A percentile compares a stretch with the other conserved stretches of the same genome.
Evolutionary conservation across 768 basidiomycete genomes (phyloP).

Genomic region (Pleurotus eryngii): DNA sequence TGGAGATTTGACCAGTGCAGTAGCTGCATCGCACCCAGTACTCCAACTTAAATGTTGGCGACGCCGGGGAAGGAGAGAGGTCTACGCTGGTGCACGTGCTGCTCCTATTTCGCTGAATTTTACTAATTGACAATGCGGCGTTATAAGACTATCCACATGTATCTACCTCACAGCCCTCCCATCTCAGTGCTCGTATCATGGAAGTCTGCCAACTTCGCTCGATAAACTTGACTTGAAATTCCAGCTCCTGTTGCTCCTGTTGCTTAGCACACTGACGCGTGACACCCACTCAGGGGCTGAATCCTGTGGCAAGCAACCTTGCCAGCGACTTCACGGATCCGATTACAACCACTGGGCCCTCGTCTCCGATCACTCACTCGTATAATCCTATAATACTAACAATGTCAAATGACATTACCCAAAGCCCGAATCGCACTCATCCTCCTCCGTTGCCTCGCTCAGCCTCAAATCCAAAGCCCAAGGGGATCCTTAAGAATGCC

Average conservation of each 20-base stretch:
- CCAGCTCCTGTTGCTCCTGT: no score
- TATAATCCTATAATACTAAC: background rate
- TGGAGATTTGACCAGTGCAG: conserved; percentile 67
- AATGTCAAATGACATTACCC: background rate
- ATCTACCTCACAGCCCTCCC: no score
- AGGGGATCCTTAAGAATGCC: conserved; percentile 88
- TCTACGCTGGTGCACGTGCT: no score
- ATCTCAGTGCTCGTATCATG: no score
- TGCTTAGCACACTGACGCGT: no score
- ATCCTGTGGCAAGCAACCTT: background rate
- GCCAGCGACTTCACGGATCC: background rate
- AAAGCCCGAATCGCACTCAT: conserved; percentile 33
- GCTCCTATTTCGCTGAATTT: no score
- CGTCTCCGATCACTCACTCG: background rate
- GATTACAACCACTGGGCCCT: no score
- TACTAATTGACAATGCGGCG: no score
- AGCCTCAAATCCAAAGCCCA: conserved; percentile 69
- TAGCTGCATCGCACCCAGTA: conserved; percentile 36
- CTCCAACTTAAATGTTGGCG: background rate
- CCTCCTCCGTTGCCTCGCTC: conserved; percentile 57
- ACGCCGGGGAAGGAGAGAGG: background rate
- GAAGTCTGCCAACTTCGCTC: no score
- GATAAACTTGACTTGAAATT: no score
- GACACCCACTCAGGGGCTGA: background rate
- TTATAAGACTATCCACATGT: no score